Percentiles rank a stretch among this genome's conserved stretches.
These are phyloP conservation scores for Rostrohypoxylon terebratum DNA, from an alignment of 495 filamentous ascomycete species.

Conservation along the genomic window DNA sequence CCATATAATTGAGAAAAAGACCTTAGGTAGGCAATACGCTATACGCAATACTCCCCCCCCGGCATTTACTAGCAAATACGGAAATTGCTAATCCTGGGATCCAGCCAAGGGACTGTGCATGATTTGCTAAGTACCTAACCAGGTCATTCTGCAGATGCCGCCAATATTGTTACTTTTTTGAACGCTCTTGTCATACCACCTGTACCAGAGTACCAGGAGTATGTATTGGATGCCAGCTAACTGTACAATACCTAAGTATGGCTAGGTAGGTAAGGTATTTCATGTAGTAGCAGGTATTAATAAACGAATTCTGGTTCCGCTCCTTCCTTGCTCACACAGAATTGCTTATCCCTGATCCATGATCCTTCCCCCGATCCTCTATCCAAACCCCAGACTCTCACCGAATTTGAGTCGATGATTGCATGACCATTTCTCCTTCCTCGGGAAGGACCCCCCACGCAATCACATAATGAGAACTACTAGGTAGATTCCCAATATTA, in stretches of 20 bases:
- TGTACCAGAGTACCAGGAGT: slow-evolving; percentile 22
- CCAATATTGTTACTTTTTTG: slow-evolving; percentile 29
- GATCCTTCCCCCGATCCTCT: slow-evolving; percentile 23
- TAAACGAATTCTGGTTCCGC: slow-evolving; percentile 21
- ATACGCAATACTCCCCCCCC: background rate
- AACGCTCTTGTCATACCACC: slow-evolving; percentile 36
- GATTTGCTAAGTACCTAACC: slow-evolving; percentile 37
- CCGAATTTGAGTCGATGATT: slow-evolving; percentile 36
- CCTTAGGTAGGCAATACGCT: slow-evolving; percentile 10
- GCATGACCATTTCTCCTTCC: slow-evolving; percentile 27
- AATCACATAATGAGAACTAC: slow-evolving; percentile 17
- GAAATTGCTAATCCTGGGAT: slow-evolving; percentile 23
- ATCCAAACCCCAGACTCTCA: slow-evolving; percentile 39
- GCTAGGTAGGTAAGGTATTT: slow-evolving; percentile 27
- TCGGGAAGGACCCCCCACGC: slow-evolving; percentile 35
- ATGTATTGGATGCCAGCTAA: slow-evolving; percentile 23
- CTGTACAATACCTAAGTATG: slow-evolving; percentile 9
- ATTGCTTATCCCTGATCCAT: slow-evolving; percentile 42
- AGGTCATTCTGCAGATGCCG: slow-evolving; percentile 33
- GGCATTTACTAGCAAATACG: slow-evolving; percentile 22
- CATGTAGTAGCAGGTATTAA: slow-evolving; percentile 24
- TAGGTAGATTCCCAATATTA: slow-evolving; percentile 21
- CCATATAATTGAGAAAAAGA: slow-evolving; percentile 10
- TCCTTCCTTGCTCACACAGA: slow-evolving; percentile 25
- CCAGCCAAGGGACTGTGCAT: slow-evolving; percentile 37